Evolutionary conservation across 495 filamentous ascomycete genomes (phyloP).

Genomic region (Penicillium atrosanguineum): DNA sequence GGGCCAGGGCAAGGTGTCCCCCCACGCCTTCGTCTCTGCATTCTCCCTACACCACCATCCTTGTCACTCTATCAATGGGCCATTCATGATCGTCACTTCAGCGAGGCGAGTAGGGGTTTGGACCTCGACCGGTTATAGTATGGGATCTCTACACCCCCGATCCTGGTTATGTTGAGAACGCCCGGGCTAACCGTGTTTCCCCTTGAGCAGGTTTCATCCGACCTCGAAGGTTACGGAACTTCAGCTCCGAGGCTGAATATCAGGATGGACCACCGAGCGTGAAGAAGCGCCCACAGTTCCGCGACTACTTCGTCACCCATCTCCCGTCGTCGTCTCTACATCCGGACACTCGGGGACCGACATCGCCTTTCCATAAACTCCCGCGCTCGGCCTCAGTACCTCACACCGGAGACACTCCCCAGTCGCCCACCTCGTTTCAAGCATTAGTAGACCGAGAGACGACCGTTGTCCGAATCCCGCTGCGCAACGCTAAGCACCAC

Average conservation of each 20-base stretch:
- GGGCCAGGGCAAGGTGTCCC: constrained; percentile 16
- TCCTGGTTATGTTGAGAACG: constrained; percentile 5
- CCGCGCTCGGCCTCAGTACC: constrained; percentile 81
- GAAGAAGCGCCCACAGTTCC: constrained; percentile 61
- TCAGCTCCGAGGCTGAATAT: constrained; percentile 18
- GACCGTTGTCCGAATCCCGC: constrained; percentile 96
- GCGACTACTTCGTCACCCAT: constrained; percentile 96
- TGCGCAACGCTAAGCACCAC: constrained; percentile 92
- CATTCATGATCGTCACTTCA: constrained; percentile 46
- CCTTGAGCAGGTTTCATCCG: constrained; percentile 22
- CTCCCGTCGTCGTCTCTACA: constrained; percentile 90
- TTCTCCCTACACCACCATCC: constrained; percentile 2
- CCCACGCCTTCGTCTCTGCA: constrained; percentile 14
- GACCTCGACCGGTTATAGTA: constrained; percentile 39
- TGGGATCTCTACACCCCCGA: constrained; percentile 22
- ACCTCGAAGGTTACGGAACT: constrained; percentile 15
- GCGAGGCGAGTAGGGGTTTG: constrained; percentile 41
- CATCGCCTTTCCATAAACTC: constrained; percentile 64
- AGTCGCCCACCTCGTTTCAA: constrained; percentile 56
- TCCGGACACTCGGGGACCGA: constrained; percentile 72
- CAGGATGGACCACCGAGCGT: constrained; percentile 6
- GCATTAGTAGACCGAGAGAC: constrained; percentile 68
- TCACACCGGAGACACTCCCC: constrained; percentile 55
- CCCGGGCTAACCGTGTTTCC: constrained; percentile 14
- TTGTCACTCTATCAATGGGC: constrained; percentile 29